These are phyloP conservation scores for Dittrichia graveolens DNA, from an alignment of 129 eudicot genomes.

Conservation along the genomic window DNA sequence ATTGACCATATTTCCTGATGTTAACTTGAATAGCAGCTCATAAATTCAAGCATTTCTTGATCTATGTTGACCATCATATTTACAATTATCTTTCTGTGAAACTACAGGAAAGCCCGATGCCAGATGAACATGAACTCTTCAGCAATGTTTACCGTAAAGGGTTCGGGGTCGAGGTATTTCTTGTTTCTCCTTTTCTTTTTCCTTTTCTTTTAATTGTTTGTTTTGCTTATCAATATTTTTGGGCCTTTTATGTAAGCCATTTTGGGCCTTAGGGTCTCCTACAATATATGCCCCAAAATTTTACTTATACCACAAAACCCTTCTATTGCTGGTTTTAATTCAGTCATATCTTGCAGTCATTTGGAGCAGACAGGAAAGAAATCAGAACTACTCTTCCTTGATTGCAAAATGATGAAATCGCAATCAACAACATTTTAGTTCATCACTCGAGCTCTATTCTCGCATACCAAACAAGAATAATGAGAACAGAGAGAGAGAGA, in stretches of 20 bases:
- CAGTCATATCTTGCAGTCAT: slow-evolving; percentile 49
- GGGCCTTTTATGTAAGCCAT: neutral
- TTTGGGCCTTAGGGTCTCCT: neutral
- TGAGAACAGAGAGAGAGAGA: slow-evolving; percentile 26
- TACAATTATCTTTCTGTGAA: slow-evolving; percentile 9
- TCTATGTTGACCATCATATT: neutral
- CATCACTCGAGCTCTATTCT: slow-evolving; percentile 7
- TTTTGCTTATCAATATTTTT: neutral
- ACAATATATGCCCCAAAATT: too few relatives aligned
- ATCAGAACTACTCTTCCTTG: slow-evolving; percentile 73
- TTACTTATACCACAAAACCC: too few relatives aligned
- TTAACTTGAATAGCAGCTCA: neutral
- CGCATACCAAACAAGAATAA: slow-evolving; percentile 29
- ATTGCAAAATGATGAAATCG: slow-evolving; percentile 23
- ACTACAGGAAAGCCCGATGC: slow-evolving; percentile 87
- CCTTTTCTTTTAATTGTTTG: neutral
- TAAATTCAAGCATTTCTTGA: neutral
- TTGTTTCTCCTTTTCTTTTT: neutral
- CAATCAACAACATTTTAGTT: neutral
- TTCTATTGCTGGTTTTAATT: neutral
- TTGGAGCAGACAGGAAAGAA: slow-evolving; percentile 91
- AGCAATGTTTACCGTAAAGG: slow-evolving; percentile 90
- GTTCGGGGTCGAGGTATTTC: slow-evolving; percentile 76
- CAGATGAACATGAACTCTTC: slow-evolving; percentile 81
- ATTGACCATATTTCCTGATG: neutral